Percentiles rank a stretch among this genome's conserved stretches.
These are phyloP conservation scores for Hortiboletus rubellus DNA, from an alignment of 1,284 basidiomycete genomes.

Conservation along the genomic window DNA sequence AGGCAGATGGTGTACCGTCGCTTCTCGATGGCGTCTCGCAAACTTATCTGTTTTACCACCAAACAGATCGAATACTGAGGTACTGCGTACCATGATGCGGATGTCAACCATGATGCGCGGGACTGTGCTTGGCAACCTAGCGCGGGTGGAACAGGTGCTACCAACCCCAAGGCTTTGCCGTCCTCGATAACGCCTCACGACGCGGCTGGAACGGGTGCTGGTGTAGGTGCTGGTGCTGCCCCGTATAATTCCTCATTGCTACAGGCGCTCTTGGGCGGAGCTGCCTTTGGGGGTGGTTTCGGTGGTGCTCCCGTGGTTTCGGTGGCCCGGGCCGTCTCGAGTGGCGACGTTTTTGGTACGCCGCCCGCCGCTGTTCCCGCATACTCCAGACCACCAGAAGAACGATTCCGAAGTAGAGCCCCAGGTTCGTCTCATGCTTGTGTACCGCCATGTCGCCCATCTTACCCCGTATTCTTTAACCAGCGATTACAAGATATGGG, in stretches of 20 bases:
- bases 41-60: background rate
- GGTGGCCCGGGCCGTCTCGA: constrained; percentile 32
- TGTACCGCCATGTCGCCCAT: background rate
- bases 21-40: background rate
- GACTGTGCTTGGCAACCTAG: constrained; percentile 28
- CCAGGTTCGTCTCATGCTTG: constrained; percentile 46
- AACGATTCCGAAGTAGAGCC: constrained; percentile 85
- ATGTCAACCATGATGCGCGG: constrained; percentile 66
- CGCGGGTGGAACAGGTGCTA: constrained; percentile 29
- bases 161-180: constrained; percentile 23
- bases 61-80: constrained; percentile 71
- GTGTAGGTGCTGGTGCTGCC: background rate
- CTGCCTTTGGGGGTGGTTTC: background rate
- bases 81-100: constrained; percentile 79
- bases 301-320: constrained; percentile 3
- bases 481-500: constrained; percentile 90
- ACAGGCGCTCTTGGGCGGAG: constrained; percentile 43
- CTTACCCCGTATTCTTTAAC: background rate
- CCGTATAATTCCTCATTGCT: constrained; percentile 42
- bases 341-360: constrained; percentile 37
- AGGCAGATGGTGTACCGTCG: constrained; percentile 65
- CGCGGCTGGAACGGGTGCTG: constrained; percentile 23
- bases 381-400: constrained; percentile 79
- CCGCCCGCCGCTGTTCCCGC: constrained; percentile 48
- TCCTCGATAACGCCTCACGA: constrained; percentile 13